Base-by-base conservation (phyloP, 768 basidiomycete species). In the Dioszegia hungarica region DNA sequence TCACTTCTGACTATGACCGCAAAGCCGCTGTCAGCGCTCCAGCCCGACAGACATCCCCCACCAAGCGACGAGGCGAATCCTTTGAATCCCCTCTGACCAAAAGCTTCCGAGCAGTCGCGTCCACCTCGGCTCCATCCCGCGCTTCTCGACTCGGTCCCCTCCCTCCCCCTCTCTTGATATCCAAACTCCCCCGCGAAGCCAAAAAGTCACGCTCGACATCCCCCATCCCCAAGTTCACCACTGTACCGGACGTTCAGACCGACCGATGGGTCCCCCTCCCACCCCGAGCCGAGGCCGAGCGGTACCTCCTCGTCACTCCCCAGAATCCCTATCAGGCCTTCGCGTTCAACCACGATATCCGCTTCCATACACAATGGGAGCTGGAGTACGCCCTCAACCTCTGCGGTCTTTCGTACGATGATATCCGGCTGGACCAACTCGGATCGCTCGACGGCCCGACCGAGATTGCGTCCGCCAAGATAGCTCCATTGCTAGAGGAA, bases 351-450 rank as follows among this genome's bases (percentile, higher is more conserved):
- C 34, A 46, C 10, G 59, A 54, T 28, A 31, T 71, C 24, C 51
- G 40, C 19, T 67, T 60, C 37, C 59, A 61, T 27, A 55, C 63
- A n/a, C 69, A 66, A 56, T 67, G 64, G 66, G 61, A 67, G 31
- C 38, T 67, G 12, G 52, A 64, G 14, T 10, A 56, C 19, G 46
- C 38, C 19, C 27, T 70, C 10, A 41, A 27, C 2, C 43, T 52
- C 27, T 29, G 55, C 24, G 22, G 55, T 1, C 31, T 59, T 1
- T 33, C 34, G 2, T 71, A 66, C 60, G 40, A 40, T 3, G 62
- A 67, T 36, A 28, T 71, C 52, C 17, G 27, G 20, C 5, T 45
- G 0, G 36, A 38, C 2, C 63, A 67, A 37, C 40, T 67, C 22
- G 6, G 17, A 2, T 2, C 9, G 9, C 55, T 70, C 1, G 20